Percentiles rank a stretch among this genome's conserved stretches.
Evolutionary conservation across 805 yeast species (phyloP).

Genomic region (Suhomyces vadensis): DNA sequence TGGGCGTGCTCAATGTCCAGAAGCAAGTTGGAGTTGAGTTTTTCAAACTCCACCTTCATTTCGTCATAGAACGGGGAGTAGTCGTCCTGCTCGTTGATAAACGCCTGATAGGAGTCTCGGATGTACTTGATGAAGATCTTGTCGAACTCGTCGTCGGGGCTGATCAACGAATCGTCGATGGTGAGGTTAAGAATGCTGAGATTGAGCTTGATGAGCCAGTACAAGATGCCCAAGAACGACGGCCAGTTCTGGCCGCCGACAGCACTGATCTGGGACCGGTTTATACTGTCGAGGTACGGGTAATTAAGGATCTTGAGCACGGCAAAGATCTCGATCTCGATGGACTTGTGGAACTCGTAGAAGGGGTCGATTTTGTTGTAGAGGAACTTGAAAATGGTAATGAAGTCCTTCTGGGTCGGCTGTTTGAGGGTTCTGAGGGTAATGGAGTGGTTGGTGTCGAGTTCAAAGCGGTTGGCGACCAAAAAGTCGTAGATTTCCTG

Average conservation of each 20-base stretch:
- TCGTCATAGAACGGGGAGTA: conserved; percentile 54
- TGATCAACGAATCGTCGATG: conserved; percentile 28
- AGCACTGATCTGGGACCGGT: conserved; percentile 83
- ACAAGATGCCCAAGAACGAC: conserved; percentile 73
- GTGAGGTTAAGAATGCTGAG: conserved; percentile 29
- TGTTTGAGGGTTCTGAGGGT: conserved; percentile 61
- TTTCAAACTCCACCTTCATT: conserved; percentile 56
- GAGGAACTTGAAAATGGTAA: conserved; percentile 73
- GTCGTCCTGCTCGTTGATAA: conserved; percentile 65
- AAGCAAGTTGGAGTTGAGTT: conserved; percentile 50
- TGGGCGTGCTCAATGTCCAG: conserved; percentile 45
- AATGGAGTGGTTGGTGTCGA: conserved; percentile 70
- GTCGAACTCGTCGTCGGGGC: conserved; percentile 49
- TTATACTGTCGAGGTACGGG: conserved; percentile 78
- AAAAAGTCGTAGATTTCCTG: conserved; percentile 69
- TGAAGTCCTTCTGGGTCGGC: conserved; percentile 89
- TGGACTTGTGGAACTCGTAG: conserved; percentile 62
- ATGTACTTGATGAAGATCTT: conserved; percentile 60
- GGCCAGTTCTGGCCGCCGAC: conserved; percentile 93
- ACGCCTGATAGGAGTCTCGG: conserved; percentile 65
- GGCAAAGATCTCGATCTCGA: conserved; percentile 74
- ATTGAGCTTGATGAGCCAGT: conserved; percentile 73
- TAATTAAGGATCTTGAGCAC: conserved; percentile 66
- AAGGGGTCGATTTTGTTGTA: conserved; percentile 79
- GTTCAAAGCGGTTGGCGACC: conserved; percentile 63